A percentile compares a stretch with the other conserved stretches of the same genome.
phyloP scores from a whole-genome alignment of 306 rosid genomes.

The Morella rubra region DNA sequence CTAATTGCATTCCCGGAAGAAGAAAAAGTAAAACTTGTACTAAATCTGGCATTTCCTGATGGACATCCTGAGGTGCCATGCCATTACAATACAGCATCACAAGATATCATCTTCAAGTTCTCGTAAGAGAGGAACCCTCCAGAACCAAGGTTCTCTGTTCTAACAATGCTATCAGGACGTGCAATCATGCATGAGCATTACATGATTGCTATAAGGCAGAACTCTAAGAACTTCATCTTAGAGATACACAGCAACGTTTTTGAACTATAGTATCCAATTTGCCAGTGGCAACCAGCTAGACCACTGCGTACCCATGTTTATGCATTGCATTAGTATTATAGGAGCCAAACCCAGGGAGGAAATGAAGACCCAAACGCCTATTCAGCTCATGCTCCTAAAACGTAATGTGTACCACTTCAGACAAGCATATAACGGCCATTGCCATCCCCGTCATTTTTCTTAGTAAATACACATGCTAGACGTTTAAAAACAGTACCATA shows the following conservation, averaged over 20 bases:
- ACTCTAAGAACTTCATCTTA: not conserved
- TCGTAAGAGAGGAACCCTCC: not conserved
- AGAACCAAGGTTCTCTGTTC: not conserved
- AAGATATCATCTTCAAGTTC: not conserved
- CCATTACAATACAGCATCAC: not conserved
- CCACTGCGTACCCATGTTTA: not conserved
- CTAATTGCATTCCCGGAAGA: not conserved
- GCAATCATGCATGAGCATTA: not conserved
- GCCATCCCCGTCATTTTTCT: not conserved
- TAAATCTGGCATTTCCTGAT: not conserved
- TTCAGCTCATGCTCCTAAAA: not conserved
- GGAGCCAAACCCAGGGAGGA: not conserved
- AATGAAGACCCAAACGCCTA: not conserved
- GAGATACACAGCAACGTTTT: not conserved
- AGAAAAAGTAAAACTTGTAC: not conserved
- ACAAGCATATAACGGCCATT: not conserved
- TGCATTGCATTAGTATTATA: not conserved
- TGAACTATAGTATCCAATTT: not conserved
- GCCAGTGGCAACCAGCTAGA: not conserved
- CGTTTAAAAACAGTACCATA: slow-evolving; percentile 50
- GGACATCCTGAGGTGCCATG: not conserved
- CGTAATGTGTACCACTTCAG: slow-evolving; percentile 6
- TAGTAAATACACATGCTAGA: not conserved
- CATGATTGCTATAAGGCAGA: not conserved
- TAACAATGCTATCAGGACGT: not conserved